Conservation (phyloP, 805 yeast genomes). For the Metschnikowia koreensis region DNA sequence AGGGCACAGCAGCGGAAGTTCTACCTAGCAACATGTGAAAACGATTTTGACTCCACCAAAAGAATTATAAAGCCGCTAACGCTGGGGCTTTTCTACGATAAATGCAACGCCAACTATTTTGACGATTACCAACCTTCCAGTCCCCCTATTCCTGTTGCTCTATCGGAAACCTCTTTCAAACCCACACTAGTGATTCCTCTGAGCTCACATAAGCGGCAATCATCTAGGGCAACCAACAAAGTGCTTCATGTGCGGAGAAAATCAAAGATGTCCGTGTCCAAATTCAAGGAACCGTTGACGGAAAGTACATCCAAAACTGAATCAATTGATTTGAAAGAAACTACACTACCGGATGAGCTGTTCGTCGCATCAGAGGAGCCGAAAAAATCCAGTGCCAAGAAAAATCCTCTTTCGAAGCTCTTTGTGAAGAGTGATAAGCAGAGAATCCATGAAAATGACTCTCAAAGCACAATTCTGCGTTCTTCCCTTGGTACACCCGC, state of each 20-base stretch:
- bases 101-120: slow-evolving; percentile 8
- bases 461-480: slow-evolving; percentile 13
- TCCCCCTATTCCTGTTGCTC: slow-evolving; percentile 20
- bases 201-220: slow-evolving; percentile 9
- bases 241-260: slow-evolving; percentile 9
- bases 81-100: slow-evolving; percentile 15
- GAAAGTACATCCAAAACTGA: background rate
- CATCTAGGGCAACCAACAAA: slow-evolving; percentile 8
- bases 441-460: slow-evolving; percentile 3
- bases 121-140: slow-evolving; percentile 12
- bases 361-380: background rate
- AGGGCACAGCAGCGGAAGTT: slow-evolving; percentile 19
- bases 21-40: slow-evolving; percentile 15
- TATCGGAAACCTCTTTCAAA: slow-evolving; percentile 6
- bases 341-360: slow-evolving; percentile 2
- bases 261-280: slow-evolving; percentile 1
- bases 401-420: slow-evolving; percentile 14
- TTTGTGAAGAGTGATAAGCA: slow-evolving; percentile 12
- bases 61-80: slow-evolving; percentile 17
- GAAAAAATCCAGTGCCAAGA: slow-evolving; percentile 6
- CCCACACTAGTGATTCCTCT: background rate
- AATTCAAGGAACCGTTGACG: slow-evolving; percentile 5
- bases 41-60: slow-evolving; percentile 10
- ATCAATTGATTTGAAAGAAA: slow-evolving; percentile 4
- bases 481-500: slow-evolving; percentile 2